Evolutionary conservation across 2,329 filamentous ascomycete species (phyloP).

Genomic region (Fusarium staphyleae): DNA sequence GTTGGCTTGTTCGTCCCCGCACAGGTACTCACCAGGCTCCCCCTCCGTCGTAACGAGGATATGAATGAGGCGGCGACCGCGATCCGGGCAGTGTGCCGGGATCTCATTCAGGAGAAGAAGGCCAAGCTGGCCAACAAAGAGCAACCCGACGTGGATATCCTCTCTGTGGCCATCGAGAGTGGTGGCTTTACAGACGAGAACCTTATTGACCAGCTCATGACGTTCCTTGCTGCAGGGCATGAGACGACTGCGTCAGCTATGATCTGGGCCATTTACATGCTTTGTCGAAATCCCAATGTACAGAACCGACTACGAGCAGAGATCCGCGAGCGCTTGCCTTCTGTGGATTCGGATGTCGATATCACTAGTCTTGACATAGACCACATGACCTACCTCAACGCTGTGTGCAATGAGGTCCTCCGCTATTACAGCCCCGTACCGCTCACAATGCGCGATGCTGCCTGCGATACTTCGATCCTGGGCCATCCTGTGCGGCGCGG

Average conservation of each 20-base stretch:
- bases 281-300: conserved; percentile 70
- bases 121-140: conserved; percentile 56
- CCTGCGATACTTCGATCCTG: conserved; percentile 68
- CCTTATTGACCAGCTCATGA: conserved; percentile 90
- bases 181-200: conserved; percentile 79
- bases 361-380: conserved; percentile 65
- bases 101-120: conserved; percentile 76
- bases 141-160: conserved; percentile 70
- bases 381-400: conserved; percentile 78
- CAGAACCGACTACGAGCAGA: conserved; percentile 74
- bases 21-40: conserved; percentile 68
- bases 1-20: conserved; percentile 68
- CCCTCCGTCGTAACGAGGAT: conserved; percentile 74
- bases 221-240: conserved; percentile 82
- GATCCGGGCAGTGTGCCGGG: conserved; percentile 70
- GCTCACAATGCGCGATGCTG: conserved; percentile 71
- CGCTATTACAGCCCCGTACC: conserved; percentile 77
- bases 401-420: conserved; percentile 79
- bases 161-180: conserved; percentile 79
- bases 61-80: conserved; percentile 61
- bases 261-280: conserved; percentile 76
- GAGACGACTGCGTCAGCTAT: conserved; percentile 80
- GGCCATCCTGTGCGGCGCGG: conserved; percentile 72
- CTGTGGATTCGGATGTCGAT: conserved; percentile 47
- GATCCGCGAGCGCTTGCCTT: conserved; percentile 67